Base-by-base conservation (phyloP, 352 stramenopile species). In the Elongisporangium prolatum region DNA sequence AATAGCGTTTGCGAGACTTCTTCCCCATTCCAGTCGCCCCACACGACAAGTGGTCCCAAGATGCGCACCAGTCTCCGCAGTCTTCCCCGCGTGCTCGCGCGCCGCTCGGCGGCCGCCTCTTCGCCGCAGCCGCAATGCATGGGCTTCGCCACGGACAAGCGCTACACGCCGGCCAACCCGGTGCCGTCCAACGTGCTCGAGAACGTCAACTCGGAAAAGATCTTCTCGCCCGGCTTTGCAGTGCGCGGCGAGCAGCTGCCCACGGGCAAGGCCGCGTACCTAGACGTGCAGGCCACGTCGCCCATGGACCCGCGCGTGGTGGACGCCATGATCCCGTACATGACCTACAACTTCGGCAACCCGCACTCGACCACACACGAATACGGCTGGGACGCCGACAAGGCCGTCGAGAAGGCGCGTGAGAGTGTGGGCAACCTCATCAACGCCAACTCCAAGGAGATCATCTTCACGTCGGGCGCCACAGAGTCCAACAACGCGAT, bases 401-500 rank as follows among this genome's bases (percentile, higher is more conserved):
- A 83, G 44, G 96, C 93, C 21, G 95, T 99, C 16, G 98, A 99
- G 75, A 80, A 81, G 18, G 85, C 84, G 0, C 81, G 84, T 13
- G 76, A 72, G 55, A 84, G 85, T 67, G 85, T 99, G 8, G 97
- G 96, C 6, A 68, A 61, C 28, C 82, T 99, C 21, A 98, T 99
- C 56, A 83, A 90, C 48, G 97, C 97, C 28, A 88, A 93, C 61
- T 68, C 95, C 13, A 99, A 99, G 71, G 98, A 99, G 73, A 98
- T 99, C 58, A 96, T 99, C 56, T 99, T 99, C 66, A 99, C 97
- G 17, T 99, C 94, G 14, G 97, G 98, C 40, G 98, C 97, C 2
- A 99, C 97, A 0, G 98, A 99, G 84, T 95, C 84, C 54, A 99
- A 99, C 85, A 99, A 99, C 73, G 77, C 98, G 14, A 96, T 96